Conservation (phyloP, 148 eudicot species). For the Diospyros lotus region DNA sequence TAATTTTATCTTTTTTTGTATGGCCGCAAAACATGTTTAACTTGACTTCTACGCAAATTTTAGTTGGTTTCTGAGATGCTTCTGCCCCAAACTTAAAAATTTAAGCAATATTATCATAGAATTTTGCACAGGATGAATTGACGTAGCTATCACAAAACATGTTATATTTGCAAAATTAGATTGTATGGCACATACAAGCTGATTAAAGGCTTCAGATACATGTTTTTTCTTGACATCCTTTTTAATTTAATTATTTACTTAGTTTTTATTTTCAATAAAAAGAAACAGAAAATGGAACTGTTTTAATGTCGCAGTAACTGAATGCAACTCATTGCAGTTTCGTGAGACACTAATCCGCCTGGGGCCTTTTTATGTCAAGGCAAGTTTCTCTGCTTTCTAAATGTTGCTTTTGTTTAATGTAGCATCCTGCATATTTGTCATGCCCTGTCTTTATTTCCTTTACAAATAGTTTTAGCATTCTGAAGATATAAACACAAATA, state of each 20-base stretch:
- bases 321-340: slow-evolving; percentile 61
- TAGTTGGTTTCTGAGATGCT: neutral
- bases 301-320: neutral
- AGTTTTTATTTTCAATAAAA: neutral
- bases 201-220: neutral
- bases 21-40: too few species aligned
- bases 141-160: neutral
- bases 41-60: neutral
- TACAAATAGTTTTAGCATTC: neutral
- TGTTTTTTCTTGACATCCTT: neutral
- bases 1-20: too few species aligned
- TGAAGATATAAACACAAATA: neutral
- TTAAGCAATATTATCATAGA: neutral
- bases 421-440: neutral
- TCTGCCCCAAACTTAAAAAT: too few species aligned
- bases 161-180: neutral
- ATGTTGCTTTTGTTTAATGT: neutral
- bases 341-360: slow-evolving; percentile 77
- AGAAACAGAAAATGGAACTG: neutral
- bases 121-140: neutral
- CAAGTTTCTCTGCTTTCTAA: slow-evolving; percentile 27
- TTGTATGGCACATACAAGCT: neutral
- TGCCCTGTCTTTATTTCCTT: neutral
- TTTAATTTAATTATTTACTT: neutral
- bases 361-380: slow-evolving; percentile 97